phyloP scores from a whole-genome alignment of 768 basidiomycete species.

The Cyclocybe cylindracea region DNA sequence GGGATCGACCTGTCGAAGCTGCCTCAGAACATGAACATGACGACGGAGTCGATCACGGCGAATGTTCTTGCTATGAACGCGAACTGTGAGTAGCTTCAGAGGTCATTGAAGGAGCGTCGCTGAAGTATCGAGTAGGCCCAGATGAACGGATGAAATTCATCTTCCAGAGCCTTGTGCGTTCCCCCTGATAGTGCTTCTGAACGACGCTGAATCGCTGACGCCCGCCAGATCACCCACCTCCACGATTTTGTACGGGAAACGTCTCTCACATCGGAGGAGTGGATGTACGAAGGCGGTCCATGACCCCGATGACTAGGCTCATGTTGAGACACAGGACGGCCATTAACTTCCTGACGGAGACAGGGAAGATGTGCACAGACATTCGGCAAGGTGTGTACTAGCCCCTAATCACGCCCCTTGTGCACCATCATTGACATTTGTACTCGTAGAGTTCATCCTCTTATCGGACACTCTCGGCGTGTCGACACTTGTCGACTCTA shows the following conservation, averaged over 20 bases:
- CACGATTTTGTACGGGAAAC: conserved; percentile 78
- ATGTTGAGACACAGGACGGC: conserved; percentile 38
- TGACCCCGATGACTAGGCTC: no score
- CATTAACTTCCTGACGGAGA: conserved; percentile 75
- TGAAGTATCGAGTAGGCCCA: conserved; percentile 6
- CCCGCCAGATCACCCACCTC: conserved; percentile 57
- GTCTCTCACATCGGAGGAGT: conserved; percentile 79
- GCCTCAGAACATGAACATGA: conserved; percentile 41
- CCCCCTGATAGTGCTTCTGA: not conserved
- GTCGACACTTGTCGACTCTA: conserved; percentile 71
- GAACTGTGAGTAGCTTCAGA: conserved; percentile 31
- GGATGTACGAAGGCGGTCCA: conserved; percentile 51
- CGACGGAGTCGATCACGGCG: conserved; percentile 40
- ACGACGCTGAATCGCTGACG: not conserved
- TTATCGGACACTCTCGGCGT: conserved; percentile 83
- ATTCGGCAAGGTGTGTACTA: conserved; percentile 51
- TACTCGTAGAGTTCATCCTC: conserved; percentile 69
- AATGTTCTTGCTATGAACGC: conserved; percentile 40
- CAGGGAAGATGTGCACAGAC: conserved; percentile 72
- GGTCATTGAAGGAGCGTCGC: not conserved
- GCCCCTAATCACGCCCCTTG: not conserved
- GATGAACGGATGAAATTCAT: conserved; percentile 45
- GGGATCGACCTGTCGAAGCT: conserved; percentile 42
- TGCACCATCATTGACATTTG: conserved; percentile 15
- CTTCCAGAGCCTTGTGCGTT: conserved; percentile 40